phyloP scores from a whole-genome alignment of 371 early-diverging fungal species.

The Rhizopus sp. region DNA sequence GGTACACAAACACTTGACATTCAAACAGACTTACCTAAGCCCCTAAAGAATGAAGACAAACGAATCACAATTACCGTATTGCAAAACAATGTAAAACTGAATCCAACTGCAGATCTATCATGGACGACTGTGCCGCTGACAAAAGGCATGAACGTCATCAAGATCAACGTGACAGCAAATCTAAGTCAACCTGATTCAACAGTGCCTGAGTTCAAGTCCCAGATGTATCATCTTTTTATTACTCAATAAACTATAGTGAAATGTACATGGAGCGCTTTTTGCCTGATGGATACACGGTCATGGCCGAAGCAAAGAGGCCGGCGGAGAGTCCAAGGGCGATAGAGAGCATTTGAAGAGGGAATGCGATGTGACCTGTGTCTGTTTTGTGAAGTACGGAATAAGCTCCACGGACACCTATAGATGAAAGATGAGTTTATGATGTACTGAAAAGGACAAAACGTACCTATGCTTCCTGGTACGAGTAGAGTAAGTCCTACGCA shows the following conservation, averaged over 20 bases:
- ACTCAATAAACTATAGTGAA: conserved; percentile 33
- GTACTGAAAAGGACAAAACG: background rate
- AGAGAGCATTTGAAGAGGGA: conserved; percentile 42
- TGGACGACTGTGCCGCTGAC: conserved; percentile 30
- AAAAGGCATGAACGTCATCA: conserved; percentile 35
- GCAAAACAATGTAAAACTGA: conserved; percentile 38
- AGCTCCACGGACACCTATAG: conserved; percentile 44
- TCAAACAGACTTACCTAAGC: conserved; percentile 24
- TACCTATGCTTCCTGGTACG: conserved; percentile 53
- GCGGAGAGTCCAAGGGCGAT: conserved; percentile 46
- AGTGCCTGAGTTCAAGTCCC: conserved; percentile 36
- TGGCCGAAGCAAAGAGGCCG: conserved; percentile 46
- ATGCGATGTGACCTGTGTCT: conserved; percentile 26
- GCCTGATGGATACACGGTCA: conserved; percentile 48
- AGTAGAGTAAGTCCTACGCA: conserved; percentile 46
- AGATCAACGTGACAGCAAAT: conserved; percentile 41
- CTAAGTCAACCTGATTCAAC: conserved; percentile 26
- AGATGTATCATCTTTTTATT: conserved; percentile 43
- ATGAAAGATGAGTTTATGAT: conserved; percentile 5
- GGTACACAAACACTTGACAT: conserved; percentile 28
- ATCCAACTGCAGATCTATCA: conserved; percentile 11
- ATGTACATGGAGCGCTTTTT: conserved; percentile 42
- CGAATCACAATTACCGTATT: conserved; percentile 31
- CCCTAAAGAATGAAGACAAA: conserved; percentile 21
- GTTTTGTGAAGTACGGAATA: conserved; percentile 41